Conservation (phyloP, 129 eudicot species). For the Flaveria robusta region DNA sequence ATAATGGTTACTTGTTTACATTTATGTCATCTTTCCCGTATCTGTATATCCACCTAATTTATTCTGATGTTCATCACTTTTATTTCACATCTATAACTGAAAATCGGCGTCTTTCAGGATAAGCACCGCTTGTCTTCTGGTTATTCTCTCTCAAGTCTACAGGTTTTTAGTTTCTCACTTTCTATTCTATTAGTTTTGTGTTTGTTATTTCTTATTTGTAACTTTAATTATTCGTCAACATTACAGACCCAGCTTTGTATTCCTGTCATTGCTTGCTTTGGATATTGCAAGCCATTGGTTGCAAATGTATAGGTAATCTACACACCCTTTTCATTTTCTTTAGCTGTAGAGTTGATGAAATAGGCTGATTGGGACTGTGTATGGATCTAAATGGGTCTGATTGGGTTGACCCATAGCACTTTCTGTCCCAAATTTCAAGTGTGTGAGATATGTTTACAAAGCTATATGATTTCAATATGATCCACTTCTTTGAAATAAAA, state of each 20-base stretch:
- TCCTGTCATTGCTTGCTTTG: conserved; percentile 90
- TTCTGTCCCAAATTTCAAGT: background rate
- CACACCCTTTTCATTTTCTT: background rate
- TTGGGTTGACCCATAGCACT: background rate
- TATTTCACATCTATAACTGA: conserved; percentile 19
- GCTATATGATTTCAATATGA: background rate
- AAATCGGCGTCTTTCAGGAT: conserved; percentile 58
- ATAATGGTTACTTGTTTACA: background rate
- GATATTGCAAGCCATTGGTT: conserved; percentile 98
- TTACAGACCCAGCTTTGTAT: conserved; percentile 86
- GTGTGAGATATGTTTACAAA: background rate
- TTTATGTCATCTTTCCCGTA: conserved; percentile 1
- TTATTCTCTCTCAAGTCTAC: conserved; percentile 89
- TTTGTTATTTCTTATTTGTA: background rate
- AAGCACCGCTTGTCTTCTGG: conserved; percentile 93
- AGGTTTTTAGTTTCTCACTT: conserved; percentile 39
- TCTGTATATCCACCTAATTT: conserved; percentile 8
- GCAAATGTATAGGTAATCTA: conserved; percentile 90
- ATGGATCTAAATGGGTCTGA: background rate
- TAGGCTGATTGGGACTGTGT: background rate
- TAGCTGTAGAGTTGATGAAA: background rate
- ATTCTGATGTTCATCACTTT: conserved; percentile 3
- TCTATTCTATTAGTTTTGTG: background rate
- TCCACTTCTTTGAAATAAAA: background rate
- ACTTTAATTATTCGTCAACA: background rate